Evolutionary conservation across 768 basidiomycete genomes (phyloP), one percentile per base, ranked within the genome.

Genomic region (Coprinopsis sp.): DNA sequence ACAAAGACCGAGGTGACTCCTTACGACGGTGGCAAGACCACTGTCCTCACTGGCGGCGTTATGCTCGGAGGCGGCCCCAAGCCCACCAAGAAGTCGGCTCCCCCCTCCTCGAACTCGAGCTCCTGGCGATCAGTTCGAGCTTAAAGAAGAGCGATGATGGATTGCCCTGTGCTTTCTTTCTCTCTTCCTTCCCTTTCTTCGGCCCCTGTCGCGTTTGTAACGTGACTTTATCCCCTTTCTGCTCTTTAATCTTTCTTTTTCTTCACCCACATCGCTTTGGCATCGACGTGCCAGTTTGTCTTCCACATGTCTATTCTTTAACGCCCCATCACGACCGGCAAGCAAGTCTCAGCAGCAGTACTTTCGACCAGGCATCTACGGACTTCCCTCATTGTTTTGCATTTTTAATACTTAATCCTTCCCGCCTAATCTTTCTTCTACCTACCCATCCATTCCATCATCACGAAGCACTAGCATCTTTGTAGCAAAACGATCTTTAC

Each of bases 1-100:
- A 66, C 81, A 58, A 90, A 82, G 72, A 88, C 66, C 44, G 84
- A 85, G 36, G 84, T 90, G 52, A 90, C 87, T 37, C 84, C 85
- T 57, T 91, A 91, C 56, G 87, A 91, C 54, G 87, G 87, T 46
- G 88, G 88, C 53, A 89, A 88, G 76, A 91, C 88, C 44, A 89
- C 87, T 23, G 87, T 90, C 40, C 78, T 91, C 55, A 89, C 87
- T 2, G 88, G 88, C 47, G 88, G 87, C 53, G 87, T 90, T 54
- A 91, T 91, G 88, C 84, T 91, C 51, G 87, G 87, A 40, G 72
- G 70, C 39, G 70, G 59, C 51, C 61, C 73, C 72, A 67, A 53
- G 51, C 48, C 42, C 38, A 38, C 62, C 43, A 58, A 58, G 51
- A 59, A 59, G 37, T 38, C 55, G 51, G 38, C 46, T 19, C 56